Conservation (phyloP, 345 rosid genomes). For the Boechera divaricarpa region DNA sequence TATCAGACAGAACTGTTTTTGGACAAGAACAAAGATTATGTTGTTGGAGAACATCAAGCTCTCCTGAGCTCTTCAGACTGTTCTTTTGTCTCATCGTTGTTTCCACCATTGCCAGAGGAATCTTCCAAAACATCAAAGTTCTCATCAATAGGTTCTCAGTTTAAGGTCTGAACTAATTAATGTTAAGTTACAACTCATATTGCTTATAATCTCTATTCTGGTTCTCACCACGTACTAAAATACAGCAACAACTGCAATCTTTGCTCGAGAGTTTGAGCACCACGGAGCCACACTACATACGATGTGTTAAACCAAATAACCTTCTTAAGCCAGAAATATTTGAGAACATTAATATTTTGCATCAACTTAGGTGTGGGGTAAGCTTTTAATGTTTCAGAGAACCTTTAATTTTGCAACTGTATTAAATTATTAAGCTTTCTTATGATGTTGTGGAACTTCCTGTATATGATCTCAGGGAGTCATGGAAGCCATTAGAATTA, state of each 20-base stretch:
- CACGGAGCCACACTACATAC: conserved; percentile 96
- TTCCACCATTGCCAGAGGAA: conserved; percentile 87
- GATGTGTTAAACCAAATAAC: conserved; percentile 97
- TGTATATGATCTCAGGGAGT: conserved; percentile 71
- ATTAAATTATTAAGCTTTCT: conserved; percentile 9
- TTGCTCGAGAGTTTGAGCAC: conserved; percentile 92
- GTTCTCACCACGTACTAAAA: conserved; percentile 43
- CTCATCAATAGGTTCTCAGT: conserved; percentile 94
- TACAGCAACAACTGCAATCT: conserved; percentile 95
- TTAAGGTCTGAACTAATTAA: conserved; percentile 68
- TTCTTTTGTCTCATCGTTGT: conserved; percentile 81
- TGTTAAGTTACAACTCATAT: conserved; percentile 25
- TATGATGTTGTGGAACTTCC: conserved; percentile 20
- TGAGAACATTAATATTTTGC: conserved; percentile 79
- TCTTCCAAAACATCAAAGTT: conserved; percentile 91
- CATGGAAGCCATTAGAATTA: conserved; percentile 98
- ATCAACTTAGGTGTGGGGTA: conserved; percentile 97
- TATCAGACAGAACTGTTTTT: conserved; percentile 93
- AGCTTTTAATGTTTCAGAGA: conserved; percentile 47
- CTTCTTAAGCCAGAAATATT: conserved; percentile 90
- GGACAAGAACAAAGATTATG: conserved; percentile 97
- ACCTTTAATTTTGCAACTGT: conserved; percentile 18
- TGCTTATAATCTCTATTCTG: conserved; percentile 26
- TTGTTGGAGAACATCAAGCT: conserved; percentile 95
- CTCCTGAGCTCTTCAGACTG: conserved; percentile 80